Conservation (phyloP, 1,284 basidiomycete genomes). For the Psilocybe mexicana region DNA sequence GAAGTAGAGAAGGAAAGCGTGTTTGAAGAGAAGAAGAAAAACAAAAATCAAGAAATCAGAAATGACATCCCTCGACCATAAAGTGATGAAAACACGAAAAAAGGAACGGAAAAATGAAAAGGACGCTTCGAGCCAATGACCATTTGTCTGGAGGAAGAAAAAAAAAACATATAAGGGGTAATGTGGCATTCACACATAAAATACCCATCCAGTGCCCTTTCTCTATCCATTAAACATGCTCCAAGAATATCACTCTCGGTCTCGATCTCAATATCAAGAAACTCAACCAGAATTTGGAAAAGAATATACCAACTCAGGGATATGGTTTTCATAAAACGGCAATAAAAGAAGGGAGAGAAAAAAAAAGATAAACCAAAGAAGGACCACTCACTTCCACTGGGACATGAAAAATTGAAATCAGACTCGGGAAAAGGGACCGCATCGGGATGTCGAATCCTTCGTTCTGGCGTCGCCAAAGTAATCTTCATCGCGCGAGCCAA, state of each 20-base stretch:
- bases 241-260: neutral
- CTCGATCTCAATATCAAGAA: neutral
- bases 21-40: neutral
- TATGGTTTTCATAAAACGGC: neutral
- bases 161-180: neutral
- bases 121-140: neutral
- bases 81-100: neutral
- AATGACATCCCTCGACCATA: neutral
- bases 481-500: constrained; percentile 41
- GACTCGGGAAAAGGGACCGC: constrained; percentile 44
- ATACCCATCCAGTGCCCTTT: neutral
- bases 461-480: constrained; percentile 26
- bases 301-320: neutral
- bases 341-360: neutral
- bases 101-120: neutral
- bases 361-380: constrained; percentile 10
- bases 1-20: neutral
- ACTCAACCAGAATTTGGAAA: neutral
- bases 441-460: constrained; percentile 39
- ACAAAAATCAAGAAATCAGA: neutral
- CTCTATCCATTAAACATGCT: neutral
- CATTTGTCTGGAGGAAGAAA: neutral
- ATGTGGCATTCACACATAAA: neutral
- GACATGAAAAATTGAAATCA: constrained; percentile 60
- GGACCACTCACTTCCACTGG: constrained; percentile 66